Evolutionary conservation across 2,329 filamentous ascomycete genomes (phyloP).

Genomic region (Hypoxylon sp.): DNA sequence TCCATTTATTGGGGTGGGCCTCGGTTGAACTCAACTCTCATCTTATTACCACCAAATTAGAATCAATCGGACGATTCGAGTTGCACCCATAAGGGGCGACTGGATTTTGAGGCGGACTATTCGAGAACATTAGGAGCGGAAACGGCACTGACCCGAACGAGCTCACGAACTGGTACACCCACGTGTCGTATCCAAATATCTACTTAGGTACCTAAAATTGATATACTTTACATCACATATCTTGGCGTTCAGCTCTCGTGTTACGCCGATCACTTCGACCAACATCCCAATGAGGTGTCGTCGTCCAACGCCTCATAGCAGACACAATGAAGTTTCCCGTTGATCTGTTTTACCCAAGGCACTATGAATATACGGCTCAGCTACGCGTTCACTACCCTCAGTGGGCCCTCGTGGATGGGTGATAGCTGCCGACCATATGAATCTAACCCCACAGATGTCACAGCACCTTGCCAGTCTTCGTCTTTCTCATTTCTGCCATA

Average conservation of each 20-base stretch:
- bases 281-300: neutral
- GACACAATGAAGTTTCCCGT: neutral
- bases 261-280: slow-evolving; percentile 4
- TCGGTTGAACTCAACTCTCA: neutral
- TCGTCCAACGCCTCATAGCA: neutral
- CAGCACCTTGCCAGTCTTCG: neutral
- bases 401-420: neutral
- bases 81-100: neutral
- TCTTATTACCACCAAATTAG: too few species aligned
- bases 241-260: neutral
- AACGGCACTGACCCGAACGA: slow-evolving; percentile 1
- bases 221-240: neutral
- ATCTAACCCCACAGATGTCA: neutral
- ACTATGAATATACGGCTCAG: neutral
- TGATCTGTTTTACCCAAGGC: neutral
- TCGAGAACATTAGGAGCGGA: slow-evolving; percentile 10
- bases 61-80: neutral
- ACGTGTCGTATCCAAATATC: slow-evolving; percentile 4
- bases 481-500: neutral
- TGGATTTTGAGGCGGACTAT: neutral
- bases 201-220: neutral
- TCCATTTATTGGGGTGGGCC: neutral
- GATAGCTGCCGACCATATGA: neutral
- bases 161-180: neutral
- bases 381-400: slow-evolving; percentile 5